A percentile compares a stretch with the other conserved stretches of the same genome.
Evolutionary conservation across 306 rosid genomes (phyloP).

Genomic region (Fragaria ananassa): DNA sequence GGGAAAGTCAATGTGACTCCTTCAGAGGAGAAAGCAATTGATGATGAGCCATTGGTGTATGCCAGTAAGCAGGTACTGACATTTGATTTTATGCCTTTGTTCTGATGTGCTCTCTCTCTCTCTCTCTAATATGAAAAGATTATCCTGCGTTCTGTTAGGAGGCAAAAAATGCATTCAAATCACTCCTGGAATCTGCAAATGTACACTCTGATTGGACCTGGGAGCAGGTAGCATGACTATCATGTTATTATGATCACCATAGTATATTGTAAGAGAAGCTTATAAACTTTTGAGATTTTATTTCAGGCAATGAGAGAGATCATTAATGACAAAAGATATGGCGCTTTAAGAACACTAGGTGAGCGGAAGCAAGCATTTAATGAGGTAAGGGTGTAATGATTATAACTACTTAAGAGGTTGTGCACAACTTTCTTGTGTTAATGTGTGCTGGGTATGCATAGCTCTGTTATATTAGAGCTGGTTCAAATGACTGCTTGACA

Average conservation of each 20-base stretch:
- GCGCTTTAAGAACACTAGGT: conserved; percentile 88
- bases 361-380: conserved; percentile 98
- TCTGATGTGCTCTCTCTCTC: background rate
- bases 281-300: conserved; percentile 23
- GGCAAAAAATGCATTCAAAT: conserved; percentile 93
- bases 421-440: background rate
- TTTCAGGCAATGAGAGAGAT: conserved; percentile 93
- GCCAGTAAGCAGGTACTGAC: conserved; percentile 83
- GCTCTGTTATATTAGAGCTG: conserved; percentile 2
- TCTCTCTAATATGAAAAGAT: background rate
- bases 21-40: conserved; percentile 67
- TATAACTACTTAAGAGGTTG: conserved; percentile 13
- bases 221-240: conserved; percentile 76
- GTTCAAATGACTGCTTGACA: background rate
- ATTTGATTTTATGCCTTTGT: conserved; percentile 21
- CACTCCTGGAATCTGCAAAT: conserved; percentile 81
- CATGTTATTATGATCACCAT: conserved; percentile 13
- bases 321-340: conserved; percentile 87
- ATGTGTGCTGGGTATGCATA: background rate
- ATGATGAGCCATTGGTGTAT: conserved; percentile 69
- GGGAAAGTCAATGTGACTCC: conserved; percentile 65
- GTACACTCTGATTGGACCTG: conserved; percentile 99
- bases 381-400: conserved; percentile 60
- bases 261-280: conserved; percentile 27
- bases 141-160: conserved; percentile 40